Evolutionary conservation across 306 rosid species (phyloP).

Genomic region (Prunus mongolica): DNA sequence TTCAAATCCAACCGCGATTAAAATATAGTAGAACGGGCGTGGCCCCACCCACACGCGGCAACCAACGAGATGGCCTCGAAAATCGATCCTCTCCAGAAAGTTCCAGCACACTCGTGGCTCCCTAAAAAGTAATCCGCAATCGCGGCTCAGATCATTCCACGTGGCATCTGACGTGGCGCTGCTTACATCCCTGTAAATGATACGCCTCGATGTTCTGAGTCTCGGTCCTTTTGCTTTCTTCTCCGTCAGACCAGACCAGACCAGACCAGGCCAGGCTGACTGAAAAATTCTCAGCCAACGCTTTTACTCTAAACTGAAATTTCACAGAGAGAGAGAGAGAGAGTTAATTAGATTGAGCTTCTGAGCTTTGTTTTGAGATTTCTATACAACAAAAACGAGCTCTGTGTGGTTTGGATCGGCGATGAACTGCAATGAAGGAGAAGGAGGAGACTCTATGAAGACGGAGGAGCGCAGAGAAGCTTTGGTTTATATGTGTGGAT

Average conservation of each 20-base stretch:
- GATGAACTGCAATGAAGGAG: conserved; percentile 49
- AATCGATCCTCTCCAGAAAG: conserved; percentile 43
- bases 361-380: background rate
- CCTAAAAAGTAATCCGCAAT: background rate
- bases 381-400: background rate
- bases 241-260: background rate
- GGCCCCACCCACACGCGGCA: conserved; percentile 24
- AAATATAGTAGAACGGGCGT: background rate
- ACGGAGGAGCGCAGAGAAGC: conserved; percentile 37
- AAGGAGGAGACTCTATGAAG: conserved; percentile 26
- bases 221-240: background rate
- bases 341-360: background rate
- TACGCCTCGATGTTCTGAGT: conserved; percentile 14
- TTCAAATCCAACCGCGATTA: background rate
- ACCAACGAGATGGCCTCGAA: background rate
- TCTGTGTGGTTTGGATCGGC: conserved; percentile 6
- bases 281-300: background rate
- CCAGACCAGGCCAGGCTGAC: background rate
- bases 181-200: conserved; percentile 40
- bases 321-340: background rate
- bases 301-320: conserved; percentile 2
- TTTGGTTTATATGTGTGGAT: conserved; percentile 79
- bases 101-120: conserved; percentile 28
- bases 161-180: conserved; percentile 48
- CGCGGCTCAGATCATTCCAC: conserved; percentile 48